Conservation (phyloP, 306 rosid species). For the Prosopis cineraria region DNA sequence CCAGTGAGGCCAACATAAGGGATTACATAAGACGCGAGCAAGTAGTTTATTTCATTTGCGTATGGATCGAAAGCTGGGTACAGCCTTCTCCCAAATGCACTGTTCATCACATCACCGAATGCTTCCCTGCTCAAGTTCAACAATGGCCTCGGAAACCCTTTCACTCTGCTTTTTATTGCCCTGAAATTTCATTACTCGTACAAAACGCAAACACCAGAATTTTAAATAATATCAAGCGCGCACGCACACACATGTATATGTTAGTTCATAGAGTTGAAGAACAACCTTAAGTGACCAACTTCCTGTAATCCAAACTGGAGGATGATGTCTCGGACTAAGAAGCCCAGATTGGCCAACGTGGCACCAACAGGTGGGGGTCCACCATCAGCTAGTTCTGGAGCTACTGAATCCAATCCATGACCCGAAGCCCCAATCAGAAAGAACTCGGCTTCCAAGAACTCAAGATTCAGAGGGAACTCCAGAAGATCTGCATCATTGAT, state of each 20-base stretch:
- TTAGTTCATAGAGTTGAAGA: neutral
- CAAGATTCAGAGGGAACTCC: slow-evolving; percentile 67
- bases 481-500: slow-evolving; percentile 38
- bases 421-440: slow-evolving; percentile 62
- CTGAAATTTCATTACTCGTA: slow-evolving; percentile 28
- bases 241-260: neutral
- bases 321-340: slow-evolving; percentile 43
- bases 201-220: neutral
- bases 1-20: slow-evolving; percentile 94
- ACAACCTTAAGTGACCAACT: slow-evolving; percentile 79
- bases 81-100: slow-evolving; percentile 48
- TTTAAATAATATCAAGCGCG: neutral
- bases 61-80: slow-evolving; percentile 81
- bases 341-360: slow-evolving; percentile 45
- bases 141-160: slow-evolving; percentile 71
- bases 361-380: slow-evolving; percentile 80
- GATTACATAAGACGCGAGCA: slow-evolving; percentile 69
- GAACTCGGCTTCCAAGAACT: slow-evolving; percentile 75
- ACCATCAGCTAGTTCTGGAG: slow-evolving; percentile 52
- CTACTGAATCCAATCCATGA: slow-evolving; percentile 57
- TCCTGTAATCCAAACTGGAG: slow-evolving; percentile 66
- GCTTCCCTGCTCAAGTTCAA: slow-evolving; percentile 47
- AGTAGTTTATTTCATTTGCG: slow-evolving; percentile 54
- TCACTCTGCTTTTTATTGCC: slow-evolving; percentile 50
- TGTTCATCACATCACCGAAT: slow-evolving; percentile 52